Conservation (phyloP, 768 basidiomycete genomes). For the Boletus rufocinnamomeus region DNA sequence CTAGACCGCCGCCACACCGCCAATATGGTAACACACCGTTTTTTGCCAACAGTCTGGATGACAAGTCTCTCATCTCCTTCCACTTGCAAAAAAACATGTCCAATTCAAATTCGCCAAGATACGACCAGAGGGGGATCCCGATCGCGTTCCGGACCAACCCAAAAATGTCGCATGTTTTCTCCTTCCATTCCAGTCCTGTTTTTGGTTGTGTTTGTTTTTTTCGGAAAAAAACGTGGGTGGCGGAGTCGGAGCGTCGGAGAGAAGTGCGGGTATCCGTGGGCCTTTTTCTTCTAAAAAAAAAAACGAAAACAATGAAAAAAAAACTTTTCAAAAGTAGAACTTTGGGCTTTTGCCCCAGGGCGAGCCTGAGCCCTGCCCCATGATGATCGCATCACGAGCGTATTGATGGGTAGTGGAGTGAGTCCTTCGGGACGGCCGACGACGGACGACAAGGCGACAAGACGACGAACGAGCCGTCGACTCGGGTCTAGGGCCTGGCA, state of each 20-base stretch:
- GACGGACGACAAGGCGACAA: neutral
- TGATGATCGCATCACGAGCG: neutral
- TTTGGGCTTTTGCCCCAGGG: neutral
- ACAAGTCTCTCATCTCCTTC: neutral
- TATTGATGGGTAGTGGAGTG: neutral
- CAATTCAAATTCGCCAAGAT: neutral
- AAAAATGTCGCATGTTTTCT: neutral
- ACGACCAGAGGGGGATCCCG: neutral
- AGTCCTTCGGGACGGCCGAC: neutral
- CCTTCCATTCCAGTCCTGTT: neutral
- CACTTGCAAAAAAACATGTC: too few relatives aligned
- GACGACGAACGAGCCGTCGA: neutral
- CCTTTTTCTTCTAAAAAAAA: neutral
- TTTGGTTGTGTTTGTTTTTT: neutral
- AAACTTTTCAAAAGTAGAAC: neutral
- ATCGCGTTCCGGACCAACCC: neutral
- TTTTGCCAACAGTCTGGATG: neutral
- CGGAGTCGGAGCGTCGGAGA: constrained; percentile 17
- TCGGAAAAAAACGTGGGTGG: constrained; percentile 11
- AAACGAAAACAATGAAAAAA: neutral
- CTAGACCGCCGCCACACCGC: neutral
- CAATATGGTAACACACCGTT: neutral
- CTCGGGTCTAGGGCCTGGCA: neutral
- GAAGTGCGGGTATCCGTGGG: constrained; percentile 4
- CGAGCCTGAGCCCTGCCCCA: neutral